Base-by-base conservation (phyloP, 108 stramenopile species). In the Craspedostauros australis region DNA sequence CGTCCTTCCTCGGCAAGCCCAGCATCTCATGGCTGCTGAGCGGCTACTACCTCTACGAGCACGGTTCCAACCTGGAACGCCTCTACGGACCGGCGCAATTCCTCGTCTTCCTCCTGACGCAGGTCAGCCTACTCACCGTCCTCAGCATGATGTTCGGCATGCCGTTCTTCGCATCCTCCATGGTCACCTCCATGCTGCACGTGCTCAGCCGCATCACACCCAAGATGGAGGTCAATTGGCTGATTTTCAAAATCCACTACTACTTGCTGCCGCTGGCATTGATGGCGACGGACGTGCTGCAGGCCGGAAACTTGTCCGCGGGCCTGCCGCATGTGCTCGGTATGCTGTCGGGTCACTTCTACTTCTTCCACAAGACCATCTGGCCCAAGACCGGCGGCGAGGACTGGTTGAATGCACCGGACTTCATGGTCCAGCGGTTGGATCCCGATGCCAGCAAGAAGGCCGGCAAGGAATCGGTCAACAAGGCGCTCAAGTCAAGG, bases 161-260 rank as follows among this genome's bases (percentile, higher is more conserved):
- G 31, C 92, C 92, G 12, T 88, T 90, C 63, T 90, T 90, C 59
- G 83, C 80, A 12, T 62, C 65, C 21, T 74, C 77, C 20, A 64
- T 93, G 36, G 80, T 93, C 53, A 88, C 92, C 0, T 70, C 79
- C 39, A 94, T 94, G 93, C 62, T 94, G 11, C 88, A 91, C 58
- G 88, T 94, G 0, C 60, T 94, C 12, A 82, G 79, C 54, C 84
- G 93, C 19, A 70, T 82, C 32, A 81, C 77, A 73, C 93, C 93
- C 20, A 64, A 76, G 46, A 76, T 88, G 59, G 73, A 86, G 45
- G 88, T 88, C 18, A 85, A 79, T 54, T 94, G 93, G 93, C 37
- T 91, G 5, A 71, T 94, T 39, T 88, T 94, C 46, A 86, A 64
- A 0, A 83, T 94, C 7, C 93, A 88, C 4, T 87, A 88, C 60